Evolutionary conservation across 2,329 filamentous ascomycete species (phyloP).

Genomic region (Talaromyces sp.): DNA sequence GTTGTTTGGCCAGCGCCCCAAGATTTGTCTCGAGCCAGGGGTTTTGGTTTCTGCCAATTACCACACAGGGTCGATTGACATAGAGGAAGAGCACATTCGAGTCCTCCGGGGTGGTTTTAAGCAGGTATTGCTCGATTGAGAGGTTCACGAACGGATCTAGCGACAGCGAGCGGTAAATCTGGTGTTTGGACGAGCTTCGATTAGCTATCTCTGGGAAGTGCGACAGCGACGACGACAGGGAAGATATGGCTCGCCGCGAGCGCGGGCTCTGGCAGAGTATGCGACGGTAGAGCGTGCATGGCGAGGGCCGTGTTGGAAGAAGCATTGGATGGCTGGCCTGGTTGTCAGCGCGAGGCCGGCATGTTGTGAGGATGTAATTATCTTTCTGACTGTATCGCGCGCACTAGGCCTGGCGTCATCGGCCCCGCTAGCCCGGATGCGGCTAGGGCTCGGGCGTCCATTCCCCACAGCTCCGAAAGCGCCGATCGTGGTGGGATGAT

Average conservation of each 20-base stretch:
- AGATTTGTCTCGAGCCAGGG: slow-evolving; percentile 91
- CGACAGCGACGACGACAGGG: slow-evolving; percentile 20
- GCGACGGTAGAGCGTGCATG: slow-evolving; percentile 10
- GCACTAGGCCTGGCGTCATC: neutral
- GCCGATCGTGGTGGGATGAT: slow-evolving; percentile 2
- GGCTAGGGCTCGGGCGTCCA: neutral
- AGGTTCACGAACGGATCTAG: slow-evolving; percentile 82
- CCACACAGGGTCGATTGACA: slow-evolving; percentile 77
- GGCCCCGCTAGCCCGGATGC: neutral
- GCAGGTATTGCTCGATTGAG: slow-evolving; percentile 84
- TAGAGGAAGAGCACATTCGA: slow-evolving; percentile 83
- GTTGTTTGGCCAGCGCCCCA: slow-evolving; percentile 46
- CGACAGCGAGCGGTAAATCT: slow-evolving; percentile 67
- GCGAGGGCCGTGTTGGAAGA: slow-evolving; percentile 18
- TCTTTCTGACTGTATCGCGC: neutral
- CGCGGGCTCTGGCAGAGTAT: neutral
- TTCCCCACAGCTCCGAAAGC: neutral
- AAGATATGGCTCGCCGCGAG: slow-evolving; percentile 12
- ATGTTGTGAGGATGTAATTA: neutral
- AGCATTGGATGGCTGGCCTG: slow-evolving; percentile 22
- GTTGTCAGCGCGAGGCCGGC: slow-evolving; percentile 1
- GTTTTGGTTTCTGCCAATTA: slow-evolving; percentile 96
- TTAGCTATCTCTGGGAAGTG: slow-evolving; percentile 30
- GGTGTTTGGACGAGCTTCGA: slow-evolving; percentile 37
- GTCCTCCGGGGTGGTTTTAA: slow-evolving; percentile 65